Base-by-base conservation (phyloP, 208 protist species). In the Tritrichomonas musculus region DNA sequence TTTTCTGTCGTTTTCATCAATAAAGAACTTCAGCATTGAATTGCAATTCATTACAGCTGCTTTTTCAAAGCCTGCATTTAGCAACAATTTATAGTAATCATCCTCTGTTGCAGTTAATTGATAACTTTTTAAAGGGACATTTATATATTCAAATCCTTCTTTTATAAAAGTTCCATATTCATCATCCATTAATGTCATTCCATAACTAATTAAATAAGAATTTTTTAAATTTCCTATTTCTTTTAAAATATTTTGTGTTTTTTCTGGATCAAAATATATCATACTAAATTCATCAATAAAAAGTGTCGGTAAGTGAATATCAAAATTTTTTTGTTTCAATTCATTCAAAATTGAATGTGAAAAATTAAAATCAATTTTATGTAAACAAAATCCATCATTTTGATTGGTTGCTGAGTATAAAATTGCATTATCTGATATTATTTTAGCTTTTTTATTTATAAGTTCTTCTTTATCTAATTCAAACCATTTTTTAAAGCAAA, bases 221-320 rank as follows among this genome's bases (percentile, higher is more conserved):
- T 36, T 20, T 20, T 36, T 36, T 47, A 27, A 1, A 47, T 20
- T 47, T 47, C 9, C 69, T 27, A 47, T 44, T 5, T 17, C 8
- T 77, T 77, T 77, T 17, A 77, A 5, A 5, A 77, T 77, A 22
- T 44, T 44, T 13, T 77, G 3, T 13, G 36, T 44, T 17, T 20
- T 44, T 44, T 44, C 33, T 47, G 2, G 33, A 20, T 77, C 36
- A 9, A 39, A 13, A 20, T 77, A 77, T 47, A 77, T 77, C 5
- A 77, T 11, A 22, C 14, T 47, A 77, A 36, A 77, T 77, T 77
- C 69, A 77, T 77, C 69, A 77, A 77, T 77, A 44, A 77, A 77
- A 22, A 77, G 2, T 47, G 69, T 77, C 4, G 69, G 69, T 17
- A 77, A 5, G n/a, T n/a, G n/a, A n/a, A n/a, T n/a, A n/a, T n/a